Percentiles rank a stretch among this genome's conserved stretches.
These are phyloP conservation scores for Plantago coronopus DNA, from an alignment of 305 asterid species.

Conservation along the genomic window DNA sequence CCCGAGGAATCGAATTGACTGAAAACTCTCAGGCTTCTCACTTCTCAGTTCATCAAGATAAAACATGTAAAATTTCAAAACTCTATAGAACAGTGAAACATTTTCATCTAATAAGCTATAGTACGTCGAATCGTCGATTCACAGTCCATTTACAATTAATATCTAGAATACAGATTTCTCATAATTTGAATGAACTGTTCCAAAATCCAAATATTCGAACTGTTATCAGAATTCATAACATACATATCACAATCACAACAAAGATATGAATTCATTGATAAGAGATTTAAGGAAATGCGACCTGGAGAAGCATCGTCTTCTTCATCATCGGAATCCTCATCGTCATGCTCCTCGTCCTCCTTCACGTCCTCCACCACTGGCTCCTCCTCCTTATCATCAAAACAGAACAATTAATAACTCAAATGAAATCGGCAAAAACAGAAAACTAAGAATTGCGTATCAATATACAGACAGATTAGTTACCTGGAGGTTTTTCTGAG, in stretches of 20 bases:
- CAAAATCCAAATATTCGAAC: background rate
- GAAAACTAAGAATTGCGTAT: background rate
- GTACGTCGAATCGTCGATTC: no score
- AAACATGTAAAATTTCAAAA: no score
- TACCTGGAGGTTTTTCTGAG: conserved; percentile 40
- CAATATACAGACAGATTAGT: background rate
- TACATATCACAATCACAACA: no score
- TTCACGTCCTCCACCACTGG: conserved; percentile 64
- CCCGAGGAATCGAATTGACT: no score
- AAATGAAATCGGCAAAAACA: background rate
- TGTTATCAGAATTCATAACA: background rate
- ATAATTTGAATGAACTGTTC: background rate
- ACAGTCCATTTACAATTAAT: no score
- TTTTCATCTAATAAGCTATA: no score
- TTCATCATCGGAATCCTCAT: conserved; percentile 73
- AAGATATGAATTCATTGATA: no score
- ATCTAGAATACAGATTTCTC: background rate
- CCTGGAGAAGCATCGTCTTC: conserved; percentile 64
- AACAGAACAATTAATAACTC: background rate
- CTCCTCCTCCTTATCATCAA: conserved; percentile 34
- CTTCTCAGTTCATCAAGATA: no score
- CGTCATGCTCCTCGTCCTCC: conserved; percentile 62
- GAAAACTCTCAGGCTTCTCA: no score
- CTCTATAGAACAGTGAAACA: no score
- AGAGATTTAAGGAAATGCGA: no score